Base-by-base conservation (phyloP, 108 stramenopile genomes). In the Mayamaea pseudoterrestris region DNA sequence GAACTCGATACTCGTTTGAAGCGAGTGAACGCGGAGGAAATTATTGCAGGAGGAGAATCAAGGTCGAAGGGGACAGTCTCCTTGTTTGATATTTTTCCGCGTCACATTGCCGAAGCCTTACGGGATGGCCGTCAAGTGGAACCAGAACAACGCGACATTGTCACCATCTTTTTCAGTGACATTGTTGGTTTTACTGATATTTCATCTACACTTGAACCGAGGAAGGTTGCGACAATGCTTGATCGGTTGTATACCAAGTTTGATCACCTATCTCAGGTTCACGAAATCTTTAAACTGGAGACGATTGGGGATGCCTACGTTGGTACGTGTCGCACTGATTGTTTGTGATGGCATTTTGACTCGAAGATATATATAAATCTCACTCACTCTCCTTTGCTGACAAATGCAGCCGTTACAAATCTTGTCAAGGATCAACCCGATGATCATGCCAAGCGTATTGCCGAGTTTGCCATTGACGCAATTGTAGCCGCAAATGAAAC, bases 141-240 rank as follows among this genome's bases (percentile, higher is more conserved):
- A n/a, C 41, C 53, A 21, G 71, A 73, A 47, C 50, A 57, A 25
- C 65, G 55, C 14, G 68, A 75, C 14, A n/a, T 50, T 37, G 82
- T 88, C 8, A 80, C 80, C 1, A 57, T 91, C 22, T 75, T 91
- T 45, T 81, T 86, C 50, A 69, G 61, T 14, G 89, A 91, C 48
- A 79, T 91, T 51, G 76, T 80, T 7, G 72, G 74, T 1, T 91
- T 83, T 53, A 85, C 89, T 0, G 50, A 52, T 0, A 69, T 81
- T 54, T 44, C 57, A 14, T 55, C 58, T 6, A 36, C 26, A 1
- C 53, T 81, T 41, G 51, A 59, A n/a, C 80, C 86, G 14, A 18
- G 60, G 11, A 61, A 80, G 41, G 65, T 88, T 23, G 64, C 72
- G 30, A 51, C 39, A 21, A 67, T 88, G 66, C 65, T 88, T 17